Evolutionary conservation across 2,329 filamentous ascomycete genomes (phyloP), one percentile per base, ranked within the genome.

Genomic region (Lasiodiplodia citricola): DNA sequence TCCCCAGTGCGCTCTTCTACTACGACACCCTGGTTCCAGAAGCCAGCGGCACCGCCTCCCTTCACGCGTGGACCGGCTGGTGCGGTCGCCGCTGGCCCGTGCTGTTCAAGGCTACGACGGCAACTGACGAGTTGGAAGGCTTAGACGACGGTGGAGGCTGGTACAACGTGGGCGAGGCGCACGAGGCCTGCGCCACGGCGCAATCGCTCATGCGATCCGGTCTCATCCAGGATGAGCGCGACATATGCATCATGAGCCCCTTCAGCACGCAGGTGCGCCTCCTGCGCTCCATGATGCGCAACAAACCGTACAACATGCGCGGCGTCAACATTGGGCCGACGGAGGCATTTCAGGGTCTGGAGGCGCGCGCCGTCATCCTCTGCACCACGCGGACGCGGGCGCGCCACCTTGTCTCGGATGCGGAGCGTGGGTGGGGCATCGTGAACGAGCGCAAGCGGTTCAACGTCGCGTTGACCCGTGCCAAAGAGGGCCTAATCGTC

Each of bases 301-400:
- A 70, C 0, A 10, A 3, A 2, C 25, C 18, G 0, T 75, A 73
- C 41, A 66, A 55, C 7, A 70, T 82, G 10, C 76, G 77, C 72
- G 74, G 77, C 31, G 76, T 84, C 8, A 83, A 83, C 63, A 81
- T 84, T 54, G 82, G 82, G 2, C 82, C 82, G 2, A 72, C 83
- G 41, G 82, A 83, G 68, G 82, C 81, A 23, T 84, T 83, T 62
- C 82, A 84, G 69, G 82, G 82, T 0, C 74, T 83, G 6, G 82
- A 84, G 71, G 79, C 76, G 54, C 75, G 80, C 13, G 78, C 83
- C 37, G 78, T 84, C 16, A 81, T 84, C 37, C 8, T 84, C 7
- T 83, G 81, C 69, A 84, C 81, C 2, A 84, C 82, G 51, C 72
- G 82, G 13, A 74, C 77, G 3, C 64, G 79, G 23, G 68, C 67